Base-by-base conservation (phyloP, 2,329 filamentous ascomycete genomes). In the Cercospora sp. region DNA sequence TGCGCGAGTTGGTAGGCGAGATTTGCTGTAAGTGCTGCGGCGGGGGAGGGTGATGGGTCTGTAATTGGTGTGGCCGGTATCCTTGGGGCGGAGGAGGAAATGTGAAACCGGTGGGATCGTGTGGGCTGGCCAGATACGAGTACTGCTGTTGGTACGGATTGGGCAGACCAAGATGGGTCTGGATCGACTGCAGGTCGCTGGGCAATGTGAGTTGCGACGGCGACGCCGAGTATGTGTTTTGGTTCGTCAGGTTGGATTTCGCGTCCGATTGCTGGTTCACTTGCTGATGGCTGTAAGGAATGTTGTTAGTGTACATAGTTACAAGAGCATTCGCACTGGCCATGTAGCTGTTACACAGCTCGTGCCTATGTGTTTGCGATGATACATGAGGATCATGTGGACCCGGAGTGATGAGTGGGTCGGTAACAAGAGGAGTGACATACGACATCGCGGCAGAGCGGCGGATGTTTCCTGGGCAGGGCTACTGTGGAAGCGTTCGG, bases 261-360 rank as follows among this genome's bases (percentile, higher is more conserved):
- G 82, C 74, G 70, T 76, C 82, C 75, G 81, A 81, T 74, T 82
- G 81, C 74, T 80, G 82, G 26, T 57, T 63, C 74, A 81, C 81
- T 32, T 80, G 80, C 58, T 79, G 77, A 77, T 81, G 83, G 70
- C 76, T 78, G 67, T 28, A 63, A 64, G 67, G 62, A 49, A 66
- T 63, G 62, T 70, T 55, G 69, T 73, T 67, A 73, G 72, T 71
- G 63, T 68, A 71, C 69, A 72, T 71, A 60, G 67, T 69, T 59
- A 66, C 60, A 43, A 63, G 26, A 26, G 16, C 62, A 64, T 64
- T 57, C 45, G 49, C 64, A 62, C 61, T 58, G 67, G 66, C 61
- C 68, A 45, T 45, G 68, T 65, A 65, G 58, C 60, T 66, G 57
- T 61, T 51, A 34, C 43, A 66, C 57, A 66, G 63, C 63, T 51